A percentile compares a stretch with the other conserved stretches of the same genome.
These are phyloP conservation scores for Monocercomonoides exilis DNA, from an alignment of 78 protist genomes.

Conservation along the genomic window DNA sequence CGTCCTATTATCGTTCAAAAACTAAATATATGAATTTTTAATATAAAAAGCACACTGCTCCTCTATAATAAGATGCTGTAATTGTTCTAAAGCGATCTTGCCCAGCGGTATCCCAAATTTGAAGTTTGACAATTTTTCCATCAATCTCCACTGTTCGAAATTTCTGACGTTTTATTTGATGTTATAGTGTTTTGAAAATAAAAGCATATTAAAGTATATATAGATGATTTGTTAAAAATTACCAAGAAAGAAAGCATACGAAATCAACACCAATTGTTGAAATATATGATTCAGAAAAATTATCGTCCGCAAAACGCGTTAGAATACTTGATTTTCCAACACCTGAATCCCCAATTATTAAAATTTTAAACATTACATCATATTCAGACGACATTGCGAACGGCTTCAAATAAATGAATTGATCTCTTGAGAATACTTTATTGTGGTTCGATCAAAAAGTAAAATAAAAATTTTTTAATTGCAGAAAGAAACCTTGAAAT, in stretches of 20 bases:
- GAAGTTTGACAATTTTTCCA: not conserved
- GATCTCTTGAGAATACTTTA: no score
- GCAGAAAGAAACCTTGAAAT: no score
- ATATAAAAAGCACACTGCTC: not conserved
- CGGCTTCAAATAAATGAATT: no score
- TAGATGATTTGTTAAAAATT: not conserved
- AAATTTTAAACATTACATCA: not conserved
- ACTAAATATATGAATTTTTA: no score
- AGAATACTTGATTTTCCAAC: slow-evolving; percentile 15
- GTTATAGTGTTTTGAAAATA: no score
- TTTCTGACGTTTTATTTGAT: no score
- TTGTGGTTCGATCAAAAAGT: no score
- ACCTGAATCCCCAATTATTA: slow-evolving; percentile 19
- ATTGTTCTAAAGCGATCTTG: not conserved
- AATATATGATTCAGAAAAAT: slow-evolving; percentile 4
- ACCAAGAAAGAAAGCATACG: not conserved
- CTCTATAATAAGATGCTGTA: not conserved
- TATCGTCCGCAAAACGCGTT: slow-evolving; percentile 10
- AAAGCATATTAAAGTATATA: no score
- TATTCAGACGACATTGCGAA: not conserved
- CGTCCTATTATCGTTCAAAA: slow-evolving; percentile 37
- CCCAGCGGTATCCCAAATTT: not conserved
- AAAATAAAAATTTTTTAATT: no score
- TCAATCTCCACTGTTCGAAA: not conserved
- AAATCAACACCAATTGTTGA: slow-evolving; percentile 24